Evolutionary conservation across 768 basidiomycete species (phyloP).

Genomic region (Boletales sp.): DNA sequence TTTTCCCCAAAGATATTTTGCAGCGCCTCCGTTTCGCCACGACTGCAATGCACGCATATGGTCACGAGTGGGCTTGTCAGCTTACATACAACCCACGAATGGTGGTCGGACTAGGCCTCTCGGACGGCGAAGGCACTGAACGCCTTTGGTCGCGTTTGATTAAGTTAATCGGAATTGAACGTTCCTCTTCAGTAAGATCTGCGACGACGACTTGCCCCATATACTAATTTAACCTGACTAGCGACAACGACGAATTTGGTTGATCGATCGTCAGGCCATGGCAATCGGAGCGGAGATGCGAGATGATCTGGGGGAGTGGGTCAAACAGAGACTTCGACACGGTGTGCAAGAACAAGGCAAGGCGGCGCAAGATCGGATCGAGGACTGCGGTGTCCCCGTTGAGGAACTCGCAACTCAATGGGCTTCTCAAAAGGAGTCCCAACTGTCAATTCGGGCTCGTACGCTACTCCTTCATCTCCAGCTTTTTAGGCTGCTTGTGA

Average conservation of each 20-base stretch:
- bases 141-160: constrained; percentile 33
- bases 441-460: constrained; percentile 6
- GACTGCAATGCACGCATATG: constrained; percentile 37
- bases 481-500: neutral
- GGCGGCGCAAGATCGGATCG: constrained; percentile 13
- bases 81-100: neutral
- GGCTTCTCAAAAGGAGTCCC: neutral
- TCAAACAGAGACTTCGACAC: constrained; percentile 16
- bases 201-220: too few species aligned
- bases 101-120: constrained; percentile 20
- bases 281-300: neutral
- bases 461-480: neutral
- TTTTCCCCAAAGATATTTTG: neutral
- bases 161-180: constrained; percentile 32
- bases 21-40: constrained; percentile 20
- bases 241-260: constrained; percentile 29
- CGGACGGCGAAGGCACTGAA: constrained; percentile 4
- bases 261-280: constrained; percentile 31
- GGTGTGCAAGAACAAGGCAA: constrained; percentile 12
- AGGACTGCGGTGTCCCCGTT: constrained; percentile 4
- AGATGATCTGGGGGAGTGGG: constrained; percentile 26
- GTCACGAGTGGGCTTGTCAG: constrained; percentile 34
- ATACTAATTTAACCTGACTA: constrained; percentile 8
- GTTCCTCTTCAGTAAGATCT: too few species aligned
- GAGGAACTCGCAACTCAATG: neutral